Evolutionary conservation across 2,329 filamentous ascomycete genomes (phyloP).

Genomic region (Cordyceps fumosorosea): DNA sequence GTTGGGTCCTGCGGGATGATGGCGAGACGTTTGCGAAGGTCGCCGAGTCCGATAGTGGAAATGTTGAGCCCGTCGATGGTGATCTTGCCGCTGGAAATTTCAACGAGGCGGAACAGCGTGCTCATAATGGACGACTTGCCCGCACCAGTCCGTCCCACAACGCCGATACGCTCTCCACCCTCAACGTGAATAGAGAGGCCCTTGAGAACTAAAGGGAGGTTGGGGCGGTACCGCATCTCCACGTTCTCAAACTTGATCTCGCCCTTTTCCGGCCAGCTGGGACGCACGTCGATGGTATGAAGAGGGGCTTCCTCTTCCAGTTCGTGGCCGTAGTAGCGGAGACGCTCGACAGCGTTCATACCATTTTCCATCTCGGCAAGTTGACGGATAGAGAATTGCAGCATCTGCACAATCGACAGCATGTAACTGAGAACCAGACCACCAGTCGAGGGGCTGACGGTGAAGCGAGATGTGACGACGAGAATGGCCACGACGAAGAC

Average conservation of each 20-base stretch:
- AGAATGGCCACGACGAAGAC: conserved; percentile 86
- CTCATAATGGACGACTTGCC: conserved; percentile 82
- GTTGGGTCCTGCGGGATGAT: conserved; percentile 85
- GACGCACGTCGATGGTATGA: conserved; percentile 64
- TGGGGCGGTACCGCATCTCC: conserved; percentile 69
- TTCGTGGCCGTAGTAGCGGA: conserved; percentile 81
- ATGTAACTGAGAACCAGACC: conserved; percentile 92
- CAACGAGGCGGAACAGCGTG: conserved; percentile 70
- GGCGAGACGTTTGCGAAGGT: conserved; percentile 67
- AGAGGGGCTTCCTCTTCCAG: conserved; percentile 86
- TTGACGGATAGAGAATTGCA: conserved; percentile 91
- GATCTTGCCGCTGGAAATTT: conserved; percentile 56
- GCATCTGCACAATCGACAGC: conserved; percentile 86
- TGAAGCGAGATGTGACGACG: conserved; percentile 85
- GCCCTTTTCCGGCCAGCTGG: conserved; percentile 79
- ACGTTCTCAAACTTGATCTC: conserved; percentile 72
- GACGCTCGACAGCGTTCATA: conserved; percentile 92
- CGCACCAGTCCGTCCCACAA: conserved; percentile 75
- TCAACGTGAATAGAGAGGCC: conserved; percentile 65
- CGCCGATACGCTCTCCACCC: conserved; percentile 72
- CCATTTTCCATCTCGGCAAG: conserved; percentile 94
- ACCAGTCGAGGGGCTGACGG: conserved; percentile 73
- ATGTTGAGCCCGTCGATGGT: conserved; percentile 64
- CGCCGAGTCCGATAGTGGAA: conserved; percentile 64
- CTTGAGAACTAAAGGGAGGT: conserved; percentile 65